Conservation (phyloP, 768 basidiomycete species). For the Cystoderma amianthinum region DNA sequence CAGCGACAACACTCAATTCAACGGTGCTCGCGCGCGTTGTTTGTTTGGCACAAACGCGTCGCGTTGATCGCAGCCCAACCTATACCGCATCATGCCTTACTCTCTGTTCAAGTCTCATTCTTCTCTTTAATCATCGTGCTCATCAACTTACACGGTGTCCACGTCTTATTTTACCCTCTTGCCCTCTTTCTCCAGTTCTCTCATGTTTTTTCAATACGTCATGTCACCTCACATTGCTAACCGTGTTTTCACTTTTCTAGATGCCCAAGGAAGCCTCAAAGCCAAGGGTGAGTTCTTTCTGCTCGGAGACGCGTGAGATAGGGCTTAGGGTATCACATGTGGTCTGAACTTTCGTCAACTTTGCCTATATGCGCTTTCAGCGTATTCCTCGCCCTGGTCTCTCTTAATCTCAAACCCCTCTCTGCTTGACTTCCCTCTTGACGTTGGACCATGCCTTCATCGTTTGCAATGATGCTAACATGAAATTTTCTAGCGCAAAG, state of each 20-base stretch:
- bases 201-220: too few species aligned
- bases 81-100: background rate
- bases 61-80: conserved; percentile 11
- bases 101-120: background rate
- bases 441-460: conserved; percentile 3
- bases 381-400: too few species aligned
- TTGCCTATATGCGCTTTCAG: too few species aligned
- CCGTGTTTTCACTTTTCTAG: too few species aligned
- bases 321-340: too few species aligned
- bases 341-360: too few species aligned
- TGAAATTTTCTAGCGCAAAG: conserved; percentile 51
- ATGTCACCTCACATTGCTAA: too few species aligned
- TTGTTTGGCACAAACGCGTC: conserved; percentile 16
- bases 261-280: conserved; percentile 79
- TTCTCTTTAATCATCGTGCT: conserved; percentile 2
- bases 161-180: conserved; percentile 3
- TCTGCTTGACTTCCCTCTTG: conserved; percentile 5
- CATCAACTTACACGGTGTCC: conserved; percentile 2
- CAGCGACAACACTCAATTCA: background rate
- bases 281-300: conserved; percentile 40
- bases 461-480: conserved; percentile 5
- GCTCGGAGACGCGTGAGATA: too few species aligned
- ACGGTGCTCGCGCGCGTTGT: conserved; percentile 5
- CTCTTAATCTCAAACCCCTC: conserved; percentile 5
- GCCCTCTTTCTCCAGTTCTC: conserved; percentile 6